A percentile compares a stretch with the other conserved stretches of the same genome.
Conservation (phyloP, 495 filamentous ascomycete species). For the Penicillium paradoxum region DNA sequence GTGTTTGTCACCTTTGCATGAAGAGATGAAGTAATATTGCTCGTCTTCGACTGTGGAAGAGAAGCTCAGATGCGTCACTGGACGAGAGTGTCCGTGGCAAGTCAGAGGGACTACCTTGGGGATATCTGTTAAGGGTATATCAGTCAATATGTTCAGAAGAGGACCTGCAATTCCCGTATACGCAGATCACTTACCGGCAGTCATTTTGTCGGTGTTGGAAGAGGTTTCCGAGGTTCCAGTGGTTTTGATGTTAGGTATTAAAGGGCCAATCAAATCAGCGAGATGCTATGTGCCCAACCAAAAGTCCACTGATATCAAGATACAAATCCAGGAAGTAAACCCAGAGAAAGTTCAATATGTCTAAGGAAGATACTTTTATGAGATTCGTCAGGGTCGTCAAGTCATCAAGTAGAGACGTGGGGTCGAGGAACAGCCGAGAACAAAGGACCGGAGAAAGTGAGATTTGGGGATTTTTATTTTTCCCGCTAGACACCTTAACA, state of each 20-base stretch:
- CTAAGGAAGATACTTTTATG: slow-evolving; percentile 33
- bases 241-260: slow-evolving; percentile 7
- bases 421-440: slow-evolving; percentile 12
- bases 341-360: slow-evolving; percentile 14
- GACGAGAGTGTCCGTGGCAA: slow-evolving; percentile 94
- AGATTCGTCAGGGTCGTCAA: slow-evolving; percentile 48
- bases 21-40: slow-evolving; percentile 92
- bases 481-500: neutral
- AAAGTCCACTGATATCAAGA: slow-evolving; percentile 2
- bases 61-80: slow-evolving; percentile 92
- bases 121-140: slow-evolving; percentile 39
- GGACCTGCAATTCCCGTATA: neutral
- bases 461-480: neutral
- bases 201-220: slow-evolving; percentile 1
- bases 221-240: slow-evolving; percentile 1
- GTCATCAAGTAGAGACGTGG: slow-evolving; percentile 32
- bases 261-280: slow-evolving; percentile 1
- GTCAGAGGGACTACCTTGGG: slow-evolving; percentile 82
- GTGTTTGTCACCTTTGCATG: slow-evolving; percentile 75
- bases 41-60: slow-evolving; percentile 82
- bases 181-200: slow-evolving; percentile 3
- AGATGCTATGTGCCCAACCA: neutral
- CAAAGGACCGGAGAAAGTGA: slow-evolving; percentile 19
- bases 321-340: slow-evolving; percentile 10
- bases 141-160: neutral